A percentile compares a stretch with the other conserved stretches of the same genome.
Evolutionary conservation across 1,139 yeast genomes (phyloP).

Genomic region (Hyphopichia khmerensis): DNA sequence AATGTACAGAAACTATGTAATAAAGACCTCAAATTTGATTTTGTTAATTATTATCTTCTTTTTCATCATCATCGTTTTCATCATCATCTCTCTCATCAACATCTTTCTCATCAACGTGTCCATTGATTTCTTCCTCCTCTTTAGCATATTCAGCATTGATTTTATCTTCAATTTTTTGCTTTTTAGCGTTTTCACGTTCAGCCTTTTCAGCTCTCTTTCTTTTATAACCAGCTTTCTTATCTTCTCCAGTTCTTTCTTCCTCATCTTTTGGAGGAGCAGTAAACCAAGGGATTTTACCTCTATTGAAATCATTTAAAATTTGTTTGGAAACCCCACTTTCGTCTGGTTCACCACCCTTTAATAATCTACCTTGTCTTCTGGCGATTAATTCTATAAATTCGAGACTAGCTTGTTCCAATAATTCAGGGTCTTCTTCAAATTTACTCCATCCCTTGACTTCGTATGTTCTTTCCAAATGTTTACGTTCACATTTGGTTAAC

Average conservation of each 20-base stretch:
- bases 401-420: slow-evolving; percentile 55
- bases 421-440: slow-evolving; percentile 39
- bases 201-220: slow-evolving; percentile 51
- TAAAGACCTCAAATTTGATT: background rate
- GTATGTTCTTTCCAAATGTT: slow-evolving; percentile 93
- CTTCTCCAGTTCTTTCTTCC: slow-evolving; percentile 52
- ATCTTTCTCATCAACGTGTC: slow-evolving; percentile 2
- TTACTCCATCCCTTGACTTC: slow-evolving; percentile 88
- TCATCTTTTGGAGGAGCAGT: slow-evolving; percentile 85
- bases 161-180: slow-evolving; percentile 4
- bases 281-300: slow-evolving; percentile 99
- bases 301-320: slow-evolving; percentile 87
- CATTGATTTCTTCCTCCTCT: slow-evolving; percentile 2
- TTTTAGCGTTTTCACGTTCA: slow-evolving; percentile 20
- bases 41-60: background rate
- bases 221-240: slow-evolving; percentile 53
- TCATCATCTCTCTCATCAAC: slow-evolving; percentile 2
- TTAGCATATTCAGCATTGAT: slow-evolving; percentile 3
- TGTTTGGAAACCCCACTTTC: slow-evolving; percentile 91
- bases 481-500: slow-evolving; percentile 78
- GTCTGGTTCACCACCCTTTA: slow-evolving; percentile 98
- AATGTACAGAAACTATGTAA: background rate
- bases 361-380: slow-evolving; percentile 84
- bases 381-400: slow-evolving; percentile 91
- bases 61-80: background rate